Percentiles rank a stretch among this genome's conserved stretches.
Conservation (phyloP, 139 green algal species). For the Picochlorum sp. region DNA sequence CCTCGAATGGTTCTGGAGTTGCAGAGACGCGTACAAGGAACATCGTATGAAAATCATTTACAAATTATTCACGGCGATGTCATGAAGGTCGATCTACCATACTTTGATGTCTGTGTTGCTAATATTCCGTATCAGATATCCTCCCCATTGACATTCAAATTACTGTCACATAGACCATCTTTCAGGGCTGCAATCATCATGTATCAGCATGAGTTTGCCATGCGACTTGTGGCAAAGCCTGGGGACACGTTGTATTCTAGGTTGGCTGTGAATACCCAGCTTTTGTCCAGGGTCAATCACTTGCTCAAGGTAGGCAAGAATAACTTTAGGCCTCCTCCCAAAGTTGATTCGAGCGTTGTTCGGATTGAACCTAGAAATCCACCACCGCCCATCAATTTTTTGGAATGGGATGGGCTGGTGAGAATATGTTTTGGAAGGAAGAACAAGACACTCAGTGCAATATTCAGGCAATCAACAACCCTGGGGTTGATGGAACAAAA, state of each 20-base stretch:
- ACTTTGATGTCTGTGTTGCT: conserved; percentile 99
- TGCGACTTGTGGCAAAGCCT: conserved; percentile 88
- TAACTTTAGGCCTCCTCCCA: conserved; percentile 93
- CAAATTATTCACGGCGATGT: conserved; percentile 94
- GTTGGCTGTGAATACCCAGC: conserved; percentile 92
- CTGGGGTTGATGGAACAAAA: conserved; percentile 68
- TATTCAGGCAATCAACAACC: conserved; percentile 68
- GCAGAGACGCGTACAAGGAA: conserved; percentile 82
- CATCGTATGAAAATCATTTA: conserved; percentile 60
- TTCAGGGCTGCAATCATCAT: conserved; percentile 96
- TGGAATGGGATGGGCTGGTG: conserved; percentile 95
- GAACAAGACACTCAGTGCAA: conserved; percentile 95
- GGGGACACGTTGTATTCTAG: conserved; percentile 83
- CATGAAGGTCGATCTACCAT: conserved; percentile 87
- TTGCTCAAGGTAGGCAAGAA: conserved; percentile 80
- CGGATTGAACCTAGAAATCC: conserved; percentile 94
- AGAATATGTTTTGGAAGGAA: conserved; percentile 87
- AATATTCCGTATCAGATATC: conserved; percentile 99
- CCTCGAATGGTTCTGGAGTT: conserved; percentile 96
- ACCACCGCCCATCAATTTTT: conserved; percentile 87
- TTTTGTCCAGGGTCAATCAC: conserved; percentile 62
- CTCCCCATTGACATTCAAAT: conserved; percentile 96
- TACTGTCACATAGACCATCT: conserved; percentile 72
- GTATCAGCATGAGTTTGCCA: conserved; percentile 99
- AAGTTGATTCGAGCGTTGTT: conserved; percentile 95